These are phyloP conservation scores for Paxillus ammoniavirescens DNA, from an alignment of 768 basidiomycete genomes.

Conservation along the genomic window DNA sequence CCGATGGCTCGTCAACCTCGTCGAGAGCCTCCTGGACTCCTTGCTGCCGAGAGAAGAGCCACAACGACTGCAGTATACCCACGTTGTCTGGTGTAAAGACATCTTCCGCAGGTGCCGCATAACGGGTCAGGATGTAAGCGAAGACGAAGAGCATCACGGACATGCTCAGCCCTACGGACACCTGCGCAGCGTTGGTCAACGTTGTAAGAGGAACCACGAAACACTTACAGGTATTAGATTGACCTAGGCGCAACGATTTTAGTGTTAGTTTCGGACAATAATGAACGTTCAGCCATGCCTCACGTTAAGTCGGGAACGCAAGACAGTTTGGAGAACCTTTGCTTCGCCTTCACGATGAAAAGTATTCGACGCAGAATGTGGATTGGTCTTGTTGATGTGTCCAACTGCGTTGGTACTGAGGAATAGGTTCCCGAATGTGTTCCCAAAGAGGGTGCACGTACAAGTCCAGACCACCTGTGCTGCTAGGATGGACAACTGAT, in stretches of 20 bases:
- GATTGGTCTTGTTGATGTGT: not conserved
- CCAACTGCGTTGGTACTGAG: not conserved
- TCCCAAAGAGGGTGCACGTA: not conserved
- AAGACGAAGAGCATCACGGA: not conserved
- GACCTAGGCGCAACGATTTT: not conserved
- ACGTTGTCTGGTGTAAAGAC: not conserved
- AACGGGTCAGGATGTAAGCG: not conserved
- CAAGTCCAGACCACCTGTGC: not conserved
- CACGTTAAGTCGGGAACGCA: not conserved
- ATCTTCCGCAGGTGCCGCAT: not conserved
- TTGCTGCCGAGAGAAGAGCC: slow-evolving; percentile 2
- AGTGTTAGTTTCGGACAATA: not conserved
- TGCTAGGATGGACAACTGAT: not conserved
- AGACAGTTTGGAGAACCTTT: not conserved
- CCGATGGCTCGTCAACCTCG: not conserved
- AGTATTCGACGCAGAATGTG: not conserved
- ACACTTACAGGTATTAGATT: not conserved
- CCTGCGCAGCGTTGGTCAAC: not conserved
- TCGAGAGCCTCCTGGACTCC: not conserved
- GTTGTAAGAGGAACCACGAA: not conserved
- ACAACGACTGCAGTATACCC: slow-evolving; percentile 4
- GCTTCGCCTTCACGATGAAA: not conserved
- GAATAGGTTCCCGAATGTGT: not conserved
- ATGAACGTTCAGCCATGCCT: not conserved
- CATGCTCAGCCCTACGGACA: not conserved